Conservation (phyloP, 345 rosid species). For the Citrus australasica region DNA sequence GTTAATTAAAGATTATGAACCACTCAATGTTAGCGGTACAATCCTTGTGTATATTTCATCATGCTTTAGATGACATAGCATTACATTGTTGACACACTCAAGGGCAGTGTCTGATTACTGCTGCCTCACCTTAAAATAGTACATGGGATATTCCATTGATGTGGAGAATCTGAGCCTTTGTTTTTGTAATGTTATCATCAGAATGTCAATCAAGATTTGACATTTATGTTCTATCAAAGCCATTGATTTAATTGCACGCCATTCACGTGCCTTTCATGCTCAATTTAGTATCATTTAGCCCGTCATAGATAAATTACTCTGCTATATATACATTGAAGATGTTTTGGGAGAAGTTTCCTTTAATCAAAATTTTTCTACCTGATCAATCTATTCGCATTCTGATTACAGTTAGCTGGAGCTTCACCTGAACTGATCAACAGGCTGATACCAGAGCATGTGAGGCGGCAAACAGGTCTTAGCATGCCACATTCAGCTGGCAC, state of each 20-base stretch:
- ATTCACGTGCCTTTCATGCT: background rate
- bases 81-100: background rate
- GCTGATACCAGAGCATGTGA: slow-evolving; percentile 68
- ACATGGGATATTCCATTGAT: background rate
- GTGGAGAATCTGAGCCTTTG: background rate
- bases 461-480: slow-evolving; percentile 41
- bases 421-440: slow-evolving; percentile 63
- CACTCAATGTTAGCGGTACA: background rate
- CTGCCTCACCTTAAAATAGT: background rate
- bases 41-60: background rate
- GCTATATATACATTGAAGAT: background rate
- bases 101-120: background rate
- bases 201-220: background rate
- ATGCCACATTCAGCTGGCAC: slow-evolving; percentile 35
- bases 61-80: background rate
- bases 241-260: background rate
- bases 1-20: background rate
- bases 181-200: background rate
- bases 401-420: slow-evolving; percentile 56
- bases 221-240: background rate
- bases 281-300: background rate
- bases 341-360: background rate
- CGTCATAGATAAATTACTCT: background rate
- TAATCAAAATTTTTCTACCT: background rate
- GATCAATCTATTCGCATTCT: background rate